phyloP scores from a whole-genome alignment of 1,139 yeast species.

The Kazachstania sp. region DNA sequence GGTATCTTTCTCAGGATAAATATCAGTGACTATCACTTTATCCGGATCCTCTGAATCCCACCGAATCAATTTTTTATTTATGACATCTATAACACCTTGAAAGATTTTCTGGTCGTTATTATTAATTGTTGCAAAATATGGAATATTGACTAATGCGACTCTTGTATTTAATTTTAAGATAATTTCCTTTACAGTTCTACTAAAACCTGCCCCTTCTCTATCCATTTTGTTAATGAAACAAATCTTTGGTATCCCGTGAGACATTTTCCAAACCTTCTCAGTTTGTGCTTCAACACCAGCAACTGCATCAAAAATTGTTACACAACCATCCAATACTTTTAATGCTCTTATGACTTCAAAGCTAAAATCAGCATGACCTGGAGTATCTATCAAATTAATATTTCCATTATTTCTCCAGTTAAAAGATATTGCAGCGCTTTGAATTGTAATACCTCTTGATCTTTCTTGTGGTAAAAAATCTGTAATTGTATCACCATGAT shows the following conservation, averaged over 20 bases:
- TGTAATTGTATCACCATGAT: constrained; percentile 93
- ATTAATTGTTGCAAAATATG: constrained; percentile 44
- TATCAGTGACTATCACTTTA: constrained; percentile 42
- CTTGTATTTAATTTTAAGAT: constrained; percentile 69
- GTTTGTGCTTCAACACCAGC: constrained; percentile 99
- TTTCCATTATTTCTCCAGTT: constrained; percentile 66
- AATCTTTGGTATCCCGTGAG: constrained; percentile 62
- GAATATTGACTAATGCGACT: constrained; percentile 70
- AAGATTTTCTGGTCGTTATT: constrained; percentile 42
- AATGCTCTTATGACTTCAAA: constrained; percentile 88
- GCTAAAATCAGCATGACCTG: constrained; percentile 97
- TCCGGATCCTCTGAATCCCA: constrained; percentile 60
- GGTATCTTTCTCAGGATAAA: constrained; percentile 31
- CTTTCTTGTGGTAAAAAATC: constrained; percentile 88
- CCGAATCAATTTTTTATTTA: constrained; percentile 53
- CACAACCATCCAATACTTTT: constrained; percentile 88
- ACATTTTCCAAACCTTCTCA: constrained; percentile 93
- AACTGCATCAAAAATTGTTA: constrained; percentile 85
- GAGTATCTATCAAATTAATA: constrained; percentile 88
- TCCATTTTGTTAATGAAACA: constrained; percentile 93
- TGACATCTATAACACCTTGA: constrained; percentile 75
- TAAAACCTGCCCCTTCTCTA: constrained; percentile 89
- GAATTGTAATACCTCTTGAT: constrained; percentile 90
- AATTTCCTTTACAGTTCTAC: constrained; percentile 80
- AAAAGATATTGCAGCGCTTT: constrained; percentile 89